Conservation (phyloP, 768 basidiomycete genomes). For the Trametes cinnabarina region DNA sequence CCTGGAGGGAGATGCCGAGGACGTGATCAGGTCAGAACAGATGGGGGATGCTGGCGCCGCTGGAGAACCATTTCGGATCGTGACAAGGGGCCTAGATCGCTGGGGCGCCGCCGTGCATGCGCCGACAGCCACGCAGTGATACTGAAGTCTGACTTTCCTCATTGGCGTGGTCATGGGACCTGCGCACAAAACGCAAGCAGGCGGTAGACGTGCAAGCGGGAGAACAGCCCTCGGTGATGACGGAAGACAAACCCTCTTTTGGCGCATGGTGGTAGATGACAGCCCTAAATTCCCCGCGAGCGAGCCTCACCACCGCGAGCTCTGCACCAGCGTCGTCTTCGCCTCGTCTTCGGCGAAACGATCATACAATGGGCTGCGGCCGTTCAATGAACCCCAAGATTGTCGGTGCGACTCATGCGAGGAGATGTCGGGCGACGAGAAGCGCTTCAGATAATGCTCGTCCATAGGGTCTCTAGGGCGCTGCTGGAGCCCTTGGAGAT, state of each 20-base stretch:
- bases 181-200: neutral
- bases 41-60: too few species aligned
- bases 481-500: conserved; percentile 50
- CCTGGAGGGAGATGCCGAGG: neutral
- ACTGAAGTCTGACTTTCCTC: neutral
- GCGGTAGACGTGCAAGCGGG: neutral
- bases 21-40: too few species aligned
- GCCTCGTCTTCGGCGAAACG: conserved; percentile 18
- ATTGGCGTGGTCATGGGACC: neutral
- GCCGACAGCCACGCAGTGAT: neutral
- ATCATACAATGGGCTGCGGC: conserved; percentile 5
- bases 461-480: conserved; percentile 62
- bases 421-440: conserved; percentile 28
- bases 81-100: neutral
- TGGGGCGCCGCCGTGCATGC: neutral
- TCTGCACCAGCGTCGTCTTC: conserved; percentile 13
- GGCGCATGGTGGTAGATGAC: too few species aligned
- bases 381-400: conserved; percentile 7
- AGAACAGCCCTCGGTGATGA: neutral
- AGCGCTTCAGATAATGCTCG: conserved; percentile 60
- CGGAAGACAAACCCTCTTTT: neutral
- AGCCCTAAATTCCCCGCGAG: neutral
- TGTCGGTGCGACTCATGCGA: conserved; percentile 8
- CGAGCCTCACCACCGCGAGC: conserved; percentile 16
- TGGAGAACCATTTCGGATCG: neutral